Evolutionary conservation across 306 rosid species (phyloP).

Genomic region (barrel medic (Medicago truncatula)): DNA sequence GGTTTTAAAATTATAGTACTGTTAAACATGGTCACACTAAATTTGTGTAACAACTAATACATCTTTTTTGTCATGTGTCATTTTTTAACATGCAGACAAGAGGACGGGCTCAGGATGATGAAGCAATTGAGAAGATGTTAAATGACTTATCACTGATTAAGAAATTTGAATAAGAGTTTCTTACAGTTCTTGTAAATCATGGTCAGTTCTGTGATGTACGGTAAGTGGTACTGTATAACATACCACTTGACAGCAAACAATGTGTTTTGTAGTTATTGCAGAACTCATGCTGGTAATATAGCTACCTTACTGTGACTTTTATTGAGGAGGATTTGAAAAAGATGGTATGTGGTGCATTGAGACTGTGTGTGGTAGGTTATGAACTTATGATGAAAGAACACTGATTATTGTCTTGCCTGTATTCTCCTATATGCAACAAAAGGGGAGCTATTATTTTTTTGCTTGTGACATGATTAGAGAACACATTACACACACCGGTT

Average conservation of each 20-base stretch:
- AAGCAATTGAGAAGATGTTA: slow-evolving; percentile 94
- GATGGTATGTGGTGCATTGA: not conserved
- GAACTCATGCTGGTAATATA: not conserved
- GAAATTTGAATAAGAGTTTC: slow-evolving; percentile 70
- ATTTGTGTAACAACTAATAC: slow-evolving; percentile 10
- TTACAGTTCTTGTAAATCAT: not conserved
- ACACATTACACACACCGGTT: not conserved
- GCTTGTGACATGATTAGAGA: not conserved
- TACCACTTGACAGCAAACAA: slow-evolving; percentile 14
- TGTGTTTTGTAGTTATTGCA: slow-evolving; percentile 4
- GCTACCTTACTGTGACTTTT: not conserved
- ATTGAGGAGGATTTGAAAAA: not conserved
- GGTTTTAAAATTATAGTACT: not conserved
- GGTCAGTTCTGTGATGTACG: not conserved
- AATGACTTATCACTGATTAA: slow-evolving; percentile 82
- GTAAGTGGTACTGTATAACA: not conserved
- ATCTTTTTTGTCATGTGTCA: not conserved
- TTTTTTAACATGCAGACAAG: slow-evolving; percentile 64
- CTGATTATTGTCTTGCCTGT: not conserved
- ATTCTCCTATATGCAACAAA: not conserved
- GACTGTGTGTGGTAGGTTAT: not conserved
- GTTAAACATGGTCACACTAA: not conserved
- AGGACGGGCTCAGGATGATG: slow-evolving; percentile 91
- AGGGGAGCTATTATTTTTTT: not conserved
- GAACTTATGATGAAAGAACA: not conserved